phyloP scores from a whole-genome alignment of 1,284 basidiomycete genomes.

The Pseudozyma sp. region DNA sequence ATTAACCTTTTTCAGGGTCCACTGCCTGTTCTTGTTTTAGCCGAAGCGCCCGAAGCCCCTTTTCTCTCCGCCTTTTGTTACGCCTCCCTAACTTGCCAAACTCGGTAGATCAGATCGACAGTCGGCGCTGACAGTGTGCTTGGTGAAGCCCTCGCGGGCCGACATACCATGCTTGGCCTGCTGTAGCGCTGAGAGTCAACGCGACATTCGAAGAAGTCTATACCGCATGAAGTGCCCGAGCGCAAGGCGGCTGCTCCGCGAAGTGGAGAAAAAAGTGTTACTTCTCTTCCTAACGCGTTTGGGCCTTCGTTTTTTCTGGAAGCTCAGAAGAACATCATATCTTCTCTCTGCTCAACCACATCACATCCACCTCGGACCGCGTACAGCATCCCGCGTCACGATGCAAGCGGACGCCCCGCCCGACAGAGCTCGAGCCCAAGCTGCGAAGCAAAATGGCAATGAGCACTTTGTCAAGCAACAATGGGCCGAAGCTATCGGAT shows the following conservation, averaged over 20 bases:
- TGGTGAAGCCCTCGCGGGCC: too few species aligned
- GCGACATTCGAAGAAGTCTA: too few species aligned
- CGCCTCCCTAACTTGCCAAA: not conserved
- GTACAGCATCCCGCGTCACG: not conserved
- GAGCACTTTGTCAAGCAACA: constrained; percentile 26
- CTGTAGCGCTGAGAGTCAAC: too few species aligned
- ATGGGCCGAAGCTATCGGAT: constrained; percentile 33
- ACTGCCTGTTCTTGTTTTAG: constrained; percentile 1
- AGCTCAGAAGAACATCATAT: constrained; percentile 1
- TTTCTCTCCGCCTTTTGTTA: not conserved
- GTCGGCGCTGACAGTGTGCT: not conserved
- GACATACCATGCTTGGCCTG: too few species aligned
- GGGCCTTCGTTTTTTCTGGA: constrained; percentile 3
- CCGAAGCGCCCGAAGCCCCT: constrained; percentile 14
- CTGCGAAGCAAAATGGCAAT: constrained; percentile 32
- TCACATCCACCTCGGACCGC: not conserved
- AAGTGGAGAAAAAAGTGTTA: not conserved
- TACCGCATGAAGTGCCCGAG: too few species aligned
- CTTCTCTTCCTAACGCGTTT: not conserved
- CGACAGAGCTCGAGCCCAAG: constrained; percentile 24
- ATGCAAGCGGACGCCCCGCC: not conserved
- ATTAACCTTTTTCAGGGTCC: constrained; percentile 10
- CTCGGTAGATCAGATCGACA: not conserved
- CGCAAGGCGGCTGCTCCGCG: not conserved
- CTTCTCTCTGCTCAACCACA: not conserved